phyloP scores from a whole-genome alignment of 2,329 filamentous ascomycete genomes.

The Exophiala viscosa region DNA sequence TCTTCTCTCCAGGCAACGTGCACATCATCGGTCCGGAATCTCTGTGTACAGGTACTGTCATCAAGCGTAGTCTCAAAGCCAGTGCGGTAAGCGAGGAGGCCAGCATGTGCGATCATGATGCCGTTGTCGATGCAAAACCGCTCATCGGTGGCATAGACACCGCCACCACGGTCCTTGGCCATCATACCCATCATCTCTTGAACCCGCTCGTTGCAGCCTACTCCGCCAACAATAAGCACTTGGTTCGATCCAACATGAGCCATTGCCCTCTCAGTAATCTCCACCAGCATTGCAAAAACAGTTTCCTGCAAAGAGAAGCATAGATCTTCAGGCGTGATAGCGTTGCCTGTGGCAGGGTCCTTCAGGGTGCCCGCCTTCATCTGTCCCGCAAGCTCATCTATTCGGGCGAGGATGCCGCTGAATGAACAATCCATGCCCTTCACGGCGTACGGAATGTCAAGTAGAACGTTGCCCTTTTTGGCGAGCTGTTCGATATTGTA shows the following conservation, averaged over 20 bases:
- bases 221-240: conserved; percentile 91
- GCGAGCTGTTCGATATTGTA: conserved; percentile 98
- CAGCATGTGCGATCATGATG: conserved; percentile 99
- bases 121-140: conserved; percentile 98
- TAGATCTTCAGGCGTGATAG: conserved; percentile 74
- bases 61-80: conserved; percentile 71
- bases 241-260: conserved; percentile 88
- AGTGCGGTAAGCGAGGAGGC: conserved; percentile 76
- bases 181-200: conserved; percentile 99
- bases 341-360: conserved; percentile 46
- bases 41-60: conserved; percentile 79
- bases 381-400: conserved; percentile 73
- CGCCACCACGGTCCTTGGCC: conserved; percentile 82
- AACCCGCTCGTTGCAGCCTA: conserved; percentile 88
- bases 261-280: conserved; percentile 98
- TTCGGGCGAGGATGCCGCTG: conserved; percentile 79
- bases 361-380: conserved; percentile 49
- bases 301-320: conserved; percentile 97
- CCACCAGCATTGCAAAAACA: conserved; percentile 92
- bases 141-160: conserved; percentile 92
- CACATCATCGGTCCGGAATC: conserved; percentile 79
- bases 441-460: conserved; percentile 91
- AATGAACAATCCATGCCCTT: conserved; percentile 99
- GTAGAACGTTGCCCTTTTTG: conserved; percentile 62
- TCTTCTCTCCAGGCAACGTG: conserved; percentile 71